Percentiles rank a stretch among this genome's conserved stretches.
Conservation (phyloP, 306 rosid genomes). For the Cicer pinnatifidum region DNA sequence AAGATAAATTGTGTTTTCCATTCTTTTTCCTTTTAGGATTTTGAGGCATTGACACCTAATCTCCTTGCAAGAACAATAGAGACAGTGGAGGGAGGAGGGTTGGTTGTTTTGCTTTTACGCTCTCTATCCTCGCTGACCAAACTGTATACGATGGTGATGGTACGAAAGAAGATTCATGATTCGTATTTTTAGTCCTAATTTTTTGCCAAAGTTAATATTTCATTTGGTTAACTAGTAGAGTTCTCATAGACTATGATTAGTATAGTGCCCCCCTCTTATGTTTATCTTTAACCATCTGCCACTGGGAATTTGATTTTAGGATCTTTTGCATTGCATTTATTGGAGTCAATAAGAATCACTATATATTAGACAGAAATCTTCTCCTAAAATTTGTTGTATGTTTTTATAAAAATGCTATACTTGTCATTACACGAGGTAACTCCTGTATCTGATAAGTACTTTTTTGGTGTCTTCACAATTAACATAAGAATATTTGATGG, state of each 20-base stretch:
- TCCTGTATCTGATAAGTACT: not conserved
- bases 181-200: conserved; percentile 1
- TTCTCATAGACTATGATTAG: not conserved
- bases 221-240: conserved; percentile 20
- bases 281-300: conserved; percentile 6
- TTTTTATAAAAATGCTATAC: not conserved
- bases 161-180: conserved; percentile 49
- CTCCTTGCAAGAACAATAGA: conserved; percentile 92
- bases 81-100: conserved; percentile 99
- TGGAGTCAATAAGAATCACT: not conserved
- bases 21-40: conserved; percentile 65
- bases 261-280: not conserved
- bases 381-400: not conserved
- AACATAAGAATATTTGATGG: no score
- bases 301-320: conserved; percentile 1
- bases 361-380: not conserved
- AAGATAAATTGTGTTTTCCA: conserved; percentile 28
- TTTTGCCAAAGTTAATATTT: not conserved
- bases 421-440: not conserved
- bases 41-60: conserved; percentile 94
- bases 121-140: conserved; percentile 86
- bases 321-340: not conserved
- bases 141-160: conserved; percentile 97
- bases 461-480: not conserved
- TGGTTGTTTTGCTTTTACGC: conserved; percentile 74